These are phyloP conservation scores for Colletotrichum euphorbiae DNA, from an alignment of 2,329 filamentous ascomycete species.

Conservation along the genomic window DNA sequence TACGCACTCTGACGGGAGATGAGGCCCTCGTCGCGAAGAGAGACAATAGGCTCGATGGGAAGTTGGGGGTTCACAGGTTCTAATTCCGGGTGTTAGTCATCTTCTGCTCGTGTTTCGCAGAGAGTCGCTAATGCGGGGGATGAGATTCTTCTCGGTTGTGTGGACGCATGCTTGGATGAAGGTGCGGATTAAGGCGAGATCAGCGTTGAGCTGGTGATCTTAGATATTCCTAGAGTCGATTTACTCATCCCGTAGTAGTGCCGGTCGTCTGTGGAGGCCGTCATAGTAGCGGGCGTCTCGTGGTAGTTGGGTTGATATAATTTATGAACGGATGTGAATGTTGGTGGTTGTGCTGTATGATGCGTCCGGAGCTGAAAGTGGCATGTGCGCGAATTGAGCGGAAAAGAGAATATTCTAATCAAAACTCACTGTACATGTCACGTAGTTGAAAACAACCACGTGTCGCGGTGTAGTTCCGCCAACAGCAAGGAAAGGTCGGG, in stretches of 20 bases:
- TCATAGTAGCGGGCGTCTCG: background rate
- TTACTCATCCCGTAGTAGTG: background rate
- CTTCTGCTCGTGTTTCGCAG: background rate
- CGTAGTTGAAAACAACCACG: no score
- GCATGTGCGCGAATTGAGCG: background rate
- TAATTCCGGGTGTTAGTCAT: background rate
- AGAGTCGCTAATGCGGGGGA: background rate
- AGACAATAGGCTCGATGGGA: background rate
- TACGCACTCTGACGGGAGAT: background rate
- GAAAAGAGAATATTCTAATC: background rate
- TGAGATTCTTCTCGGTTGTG: background rate
- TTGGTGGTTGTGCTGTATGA: background rate
- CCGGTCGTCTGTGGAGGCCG: background rate
- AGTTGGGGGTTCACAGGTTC: background rate
- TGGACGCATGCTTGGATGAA: background rate
- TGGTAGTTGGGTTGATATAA: background rate
- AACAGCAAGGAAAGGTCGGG: no score
- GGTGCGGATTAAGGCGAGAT: background rate
- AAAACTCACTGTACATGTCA: no score
- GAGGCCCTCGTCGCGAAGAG: constrained; percentile 1
- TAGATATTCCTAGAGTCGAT: background rate
- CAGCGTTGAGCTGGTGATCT: background rate
- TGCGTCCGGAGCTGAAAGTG: background rate
- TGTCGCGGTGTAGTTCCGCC: no score
- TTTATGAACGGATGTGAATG: background rate